Evolutionary conservation across 352 stramenopile genomes (phyloP).

Genomic region (Peronospora farinosa): DNA sequence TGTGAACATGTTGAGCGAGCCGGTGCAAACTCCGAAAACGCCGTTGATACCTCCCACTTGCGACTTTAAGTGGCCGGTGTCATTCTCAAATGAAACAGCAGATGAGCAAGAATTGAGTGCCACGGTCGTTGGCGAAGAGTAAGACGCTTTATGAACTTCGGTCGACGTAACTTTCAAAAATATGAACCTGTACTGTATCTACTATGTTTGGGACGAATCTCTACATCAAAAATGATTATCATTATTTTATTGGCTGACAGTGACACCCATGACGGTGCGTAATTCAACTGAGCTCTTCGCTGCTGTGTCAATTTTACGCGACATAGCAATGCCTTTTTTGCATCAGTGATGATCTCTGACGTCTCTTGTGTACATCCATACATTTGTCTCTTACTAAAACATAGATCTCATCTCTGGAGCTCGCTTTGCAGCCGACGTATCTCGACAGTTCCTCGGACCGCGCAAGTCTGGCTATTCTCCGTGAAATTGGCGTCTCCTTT

Average conservation of each 20-base stretch:
- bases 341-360: conserved; percentile 1
- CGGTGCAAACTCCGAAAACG: conserved; percentile 26
- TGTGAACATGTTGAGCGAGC: conserved; percentile 29
- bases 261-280: conserved; percentile 16
- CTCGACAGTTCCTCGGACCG: conserved; percentile 55
- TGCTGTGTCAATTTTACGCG: neutral
- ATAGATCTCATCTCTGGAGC: conserved; percentile 24
- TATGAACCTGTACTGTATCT: conserved; percentile 35
- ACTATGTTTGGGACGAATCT: neutral
- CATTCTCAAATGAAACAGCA: conserved; percentile 4
- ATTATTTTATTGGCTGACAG: neutral
- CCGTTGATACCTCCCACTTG: conserved; percentile 24
- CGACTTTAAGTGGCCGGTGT: conserved; percentile 27
- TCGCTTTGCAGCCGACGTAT: conserved; percentile 50
- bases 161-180: conserved; percentile 18
- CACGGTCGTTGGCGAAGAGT: conserved; percentile 11
- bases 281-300: conserved; percentile 3
- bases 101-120: conserved; percentile 23
- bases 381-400: neutral
- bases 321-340: conserved; percentile 3
- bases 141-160: conserved; percentile 15
- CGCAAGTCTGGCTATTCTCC: conserved; percentile 52
- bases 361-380: conserved; percentile 2
- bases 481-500: conserved; percentile 41
- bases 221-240: neutral